Evolutionary conservation across 148 eudicot species (phyloP).

Genomic region (Pouteria glomerata): DNA sequence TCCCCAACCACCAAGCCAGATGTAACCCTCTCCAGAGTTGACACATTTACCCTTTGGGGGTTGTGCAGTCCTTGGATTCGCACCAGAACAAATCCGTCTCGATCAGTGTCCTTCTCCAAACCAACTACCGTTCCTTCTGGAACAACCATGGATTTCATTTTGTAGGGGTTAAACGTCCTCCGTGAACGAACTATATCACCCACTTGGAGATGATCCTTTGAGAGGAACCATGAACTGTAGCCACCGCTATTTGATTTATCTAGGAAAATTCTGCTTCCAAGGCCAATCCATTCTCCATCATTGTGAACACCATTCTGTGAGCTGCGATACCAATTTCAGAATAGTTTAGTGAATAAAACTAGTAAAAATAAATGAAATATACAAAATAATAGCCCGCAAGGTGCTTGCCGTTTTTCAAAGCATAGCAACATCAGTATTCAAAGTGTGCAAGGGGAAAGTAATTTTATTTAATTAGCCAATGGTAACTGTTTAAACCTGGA

Average conservation of each 20-base stretch:
- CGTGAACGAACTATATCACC: slow-evolving; percentile 83
- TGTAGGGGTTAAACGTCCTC: slow-evolving; percentile 41
- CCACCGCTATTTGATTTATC: slow-evolving; percentile 27
- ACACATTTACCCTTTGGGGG: slow-evolving; percentile 46
- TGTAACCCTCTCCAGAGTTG: slow-evolving; percentile 69
- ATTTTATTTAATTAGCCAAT: neutral
- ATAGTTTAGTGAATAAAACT: neutral
- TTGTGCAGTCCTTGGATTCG: slow-evolving; percentile 60
- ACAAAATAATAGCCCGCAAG: neutral
- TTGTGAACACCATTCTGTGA: slow-evolving; percentile 36
- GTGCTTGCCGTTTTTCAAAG: neutral
- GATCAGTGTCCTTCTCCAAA: slow-evolving; percentile 37
- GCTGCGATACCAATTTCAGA: slow-evolving; percentile 35
- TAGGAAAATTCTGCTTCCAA: slow-evolving; percentile 27
- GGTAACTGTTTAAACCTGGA: neutral
- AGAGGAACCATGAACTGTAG: slow-evolving; percentile 66
- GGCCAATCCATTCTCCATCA: slow-evolving; percentile 41
- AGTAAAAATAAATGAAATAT: neutral
- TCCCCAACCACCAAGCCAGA: slow-evolving; percentile 70
- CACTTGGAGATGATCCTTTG: slow-evolving; percentile 65
- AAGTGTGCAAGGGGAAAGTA: too few species aligned
- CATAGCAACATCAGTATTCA: neutral
- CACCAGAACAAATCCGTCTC: slow-evolving; percentile 50
- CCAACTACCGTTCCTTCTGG: slow-evolving; percentile 80
- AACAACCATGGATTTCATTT: slow-evolving; percentile 47